phyloP scores from a whole-genome alignment of 768 basidiomycete genomes.

The Porpolomopsis calyptriformis region DNA sequence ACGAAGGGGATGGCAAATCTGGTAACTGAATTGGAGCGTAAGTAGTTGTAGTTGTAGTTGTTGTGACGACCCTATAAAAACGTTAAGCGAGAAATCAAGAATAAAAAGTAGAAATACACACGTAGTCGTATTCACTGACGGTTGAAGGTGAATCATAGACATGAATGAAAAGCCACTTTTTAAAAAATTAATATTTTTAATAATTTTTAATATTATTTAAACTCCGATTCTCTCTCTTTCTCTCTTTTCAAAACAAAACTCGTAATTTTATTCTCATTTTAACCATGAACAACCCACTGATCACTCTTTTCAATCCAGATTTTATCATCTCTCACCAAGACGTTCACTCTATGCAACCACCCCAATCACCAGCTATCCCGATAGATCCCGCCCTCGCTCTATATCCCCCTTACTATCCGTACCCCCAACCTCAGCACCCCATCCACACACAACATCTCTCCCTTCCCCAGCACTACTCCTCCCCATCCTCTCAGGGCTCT shows the following conservation, averaged over 20 bases:
- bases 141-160: conserved; percentile 63
- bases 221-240: too few relatives aligned
- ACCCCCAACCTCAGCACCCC: conserved; percentile 38
- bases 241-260: too few relatives aligned
- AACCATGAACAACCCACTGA: too few relatives aligned
- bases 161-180: too few relatives aligned
- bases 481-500: conserved; percentile 73
- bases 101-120: conserved; percentile 27
- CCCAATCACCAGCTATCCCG: conserved; percentile 50
- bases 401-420: conserved; percentile 55
- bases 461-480: conserved; percentile 52
- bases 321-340: conserved; percentile 28
- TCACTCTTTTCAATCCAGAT: background rate
- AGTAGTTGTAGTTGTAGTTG: conserved; percentile 83
- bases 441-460: conserved; percentile 46
- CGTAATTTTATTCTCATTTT: too few relatives aligned
- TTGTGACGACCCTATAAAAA: conserved; percentile 65
- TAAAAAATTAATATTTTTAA: too few relatives aligned
- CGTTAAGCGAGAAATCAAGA: conserved; percentile 15
- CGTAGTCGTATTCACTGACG: conserved; percentile 81
- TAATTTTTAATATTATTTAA: too few relatives aligned
- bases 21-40: conserved; percentile 85
- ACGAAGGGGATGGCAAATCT: conserved; percentile 54
- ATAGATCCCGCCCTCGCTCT: conserved; percentile 66
- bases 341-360: conserved; percentile 41